Evolutionary conservation across 1,284 basidiomycete species (phyloP).

Genomic region (Ustilago hordei): DNA sequence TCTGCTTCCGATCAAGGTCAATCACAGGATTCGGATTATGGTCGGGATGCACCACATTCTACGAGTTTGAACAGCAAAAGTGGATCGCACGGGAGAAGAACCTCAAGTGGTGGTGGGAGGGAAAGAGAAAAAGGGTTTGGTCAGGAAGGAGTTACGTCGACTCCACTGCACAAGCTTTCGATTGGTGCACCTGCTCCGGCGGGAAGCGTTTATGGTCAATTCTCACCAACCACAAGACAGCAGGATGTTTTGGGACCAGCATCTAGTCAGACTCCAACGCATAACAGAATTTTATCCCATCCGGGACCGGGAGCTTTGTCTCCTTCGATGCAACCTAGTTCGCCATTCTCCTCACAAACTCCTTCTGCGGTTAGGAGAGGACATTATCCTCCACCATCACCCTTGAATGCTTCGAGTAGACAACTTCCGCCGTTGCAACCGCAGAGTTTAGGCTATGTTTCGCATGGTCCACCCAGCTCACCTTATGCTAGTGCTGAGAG

Average conservation of each 20-base stretch:
- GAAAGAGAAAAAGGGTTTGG: not conserved
- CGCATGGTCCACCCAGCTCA: slow-evolving; percentile 28
- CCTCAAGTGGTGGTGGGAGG: slow-evolving; percentile 11
- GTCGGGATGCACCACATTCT: slow-evolving; percentile 21
- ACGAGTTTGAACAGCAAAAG: slow-evolving; percentile 29
- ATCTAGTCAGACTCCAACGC: slow-evolving; percentile 34
- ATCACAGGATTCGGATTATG: slow-evolving; percentile 48
- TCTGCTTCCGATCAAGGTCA: slow-evolving; percentile 50
- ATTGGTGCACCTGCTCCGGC: slow-evolving; percentile 49
- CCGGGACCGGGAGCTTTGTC: slow-evolving; percentile 24
- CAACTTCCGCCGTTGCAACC: slow-evolving; percentile 35
- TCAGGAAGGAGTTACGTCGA: slow-evolving; percentile 29
- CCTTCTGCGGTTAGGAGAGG: slow-evolving; percentile 34
- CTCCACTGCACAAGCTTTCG: slow-evolving; percentile 52
- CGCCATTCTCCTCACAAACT: slow-evolving; percentile 38
- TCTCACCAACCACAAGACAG: slow-evolving; percentile 19
- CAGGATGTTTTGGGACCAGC: slow-evolving; percentile 13
- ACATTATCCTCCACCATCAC: slow-evolving; percentile 40
- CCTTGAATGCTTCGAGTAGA: slow-evolving; percentile 21
- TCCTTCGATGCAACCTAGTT: slow-evolving; percentile 37
- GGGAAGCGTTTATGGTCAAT: slow-evolving; percentile 44
- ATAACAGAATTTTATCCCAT: slow-evolving; percentile 38
- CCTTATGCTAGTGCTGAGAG: slow-evolving; percentile 20
- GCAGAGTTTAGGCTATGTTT: slow-evolving; percentile 13
- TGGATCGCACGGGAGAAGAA: slow-evolving; percentile 23